Conservation (phyloP, 177 flowering plant genomes). For the Vitis hybrid region DNA sequence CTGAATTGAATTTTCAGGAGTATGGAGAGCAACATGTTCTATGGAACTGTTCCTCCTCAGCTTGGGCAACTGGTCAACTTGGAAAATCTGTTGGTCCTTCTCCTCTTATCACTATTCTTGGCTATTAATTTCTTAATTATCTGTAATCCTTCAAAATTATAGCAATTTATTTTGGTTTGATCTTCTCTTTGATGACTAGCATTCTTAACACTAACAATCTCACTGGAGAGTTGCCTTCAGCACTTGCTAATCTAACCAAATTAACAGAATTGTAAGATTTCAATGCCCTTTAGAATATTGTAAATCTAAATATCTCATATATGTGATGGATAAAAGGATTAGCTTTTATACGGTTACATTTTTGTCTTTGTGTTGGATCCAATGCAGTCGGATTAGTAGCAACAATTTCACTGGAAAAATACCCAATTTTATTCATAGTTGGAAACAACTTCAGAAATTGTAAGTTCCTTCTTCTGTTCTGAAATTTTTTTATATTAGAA, state of each 20-base stretch:
- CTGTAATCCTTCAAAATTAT: too few relatives aligned
- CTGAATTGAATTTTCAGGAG: constrained; percentile 1
- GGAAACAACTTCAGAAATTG: constrained; percentile 28
- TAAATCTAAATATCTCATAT: too few relatives aligned
- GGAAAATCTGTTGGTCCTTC: constrained; percentile 15
- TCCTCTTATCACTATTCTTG: background rate
- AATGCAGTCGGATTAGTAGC: constrained; percentile 32
- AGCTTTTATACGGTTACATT: background rate
- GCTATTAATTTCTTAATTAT: too few relatives aligned
- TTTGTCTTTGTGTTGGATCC: background rate
- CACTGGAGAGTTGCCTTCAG: constrained; percentile 27
- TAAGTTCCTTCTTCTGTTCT: constrained; percentile 14
- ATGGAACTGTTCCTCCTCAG: constrained; percentile 22
- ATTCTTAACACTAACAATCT: constrained; percentile 28
- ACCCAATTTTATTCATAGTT: constrained; percentile 30
- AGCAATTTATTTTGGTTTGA: background rate
- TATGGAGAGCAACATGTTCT: constrained; percentile 23
- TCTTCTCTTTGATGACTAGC: background rate
- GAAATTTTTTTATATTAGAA: background rate
- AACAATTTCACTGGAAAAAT: constrained; percentile 35
- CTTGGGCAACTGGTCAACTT: constrained; percentile 24
- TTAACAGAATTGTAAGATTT: constrained; percentile 32
- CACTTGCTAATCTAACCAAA: constrained; percentile 26
- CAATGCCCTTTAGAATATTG: too few relatives aligned
- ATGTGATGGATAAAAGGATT: background rate